Percentiles rank a stretch among this genome's conserved stretches.
Conservation (phyloP, 2,329 filamentous ascomycete genomes). For the Diaporthe vaccinii region DNA sequence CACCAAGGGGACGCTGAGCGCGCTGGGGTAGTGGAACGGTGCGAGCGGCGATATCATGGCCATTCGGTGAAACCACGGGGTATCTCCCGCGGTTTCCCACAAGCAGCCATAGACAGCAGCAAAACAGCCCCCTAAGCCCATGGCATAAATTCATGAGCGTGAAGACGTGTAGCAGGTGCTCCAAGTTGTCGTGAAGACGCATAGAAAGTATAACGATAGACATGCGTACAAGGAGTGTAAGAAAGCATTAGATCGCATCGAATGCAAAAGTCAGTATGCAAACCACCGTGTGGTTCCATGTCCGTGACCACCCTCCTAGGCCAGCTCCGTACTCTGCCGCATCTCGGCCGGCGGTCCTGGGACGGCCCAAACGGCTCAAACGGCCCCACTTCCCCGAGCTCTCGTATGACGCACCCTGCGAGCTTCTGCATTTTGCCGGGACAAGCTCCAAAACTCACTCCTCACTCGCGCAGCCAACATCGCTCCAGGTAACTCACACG, state of each 20-base stretch:
- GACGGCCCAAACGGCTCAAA: not conserved
- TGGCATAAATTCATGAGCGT: not conserved
- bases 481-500: slow-evolving; percentile 19
- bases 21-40: slow-evolving; percentile 52
- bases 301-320: too few species aligned
- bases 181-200: not conserved
- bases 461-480: not conserved
- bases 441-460: slow-evolving; percentile 9
- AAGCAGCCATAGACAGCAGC: too few species aligned
- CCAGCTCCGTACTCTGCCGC: not conserved
- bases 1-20: slow-evolving; percentile 90
- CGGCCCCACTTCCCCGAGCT: slow-evolving; percentile 34
- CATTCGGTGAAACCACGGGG: too few species aligned
- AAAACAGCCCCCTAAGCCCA: not conserved
- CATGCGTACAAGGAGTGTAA: not conserved
- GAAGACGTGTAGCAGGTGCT: not conserved
- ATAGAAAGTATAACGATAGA: not conserved
- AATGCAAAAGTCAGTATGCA: not conserved
- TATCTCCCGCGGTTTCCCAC: not conserved
- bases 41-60: not conserved
- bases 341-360: slow-evolving; percentile 14
- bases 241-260: not conserved
- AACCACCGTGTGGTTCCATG: not conserved
- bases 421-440: slow-evolving; percentile 18
- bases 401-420: slow-evolving; percentile 21